A percentile compares a stretch with the other conserved stretches of the same genome.
Evolutionary conservation across 768 basidiomycete species (phyloP).

Genomic region (Tremella fuciformis): DNA sequence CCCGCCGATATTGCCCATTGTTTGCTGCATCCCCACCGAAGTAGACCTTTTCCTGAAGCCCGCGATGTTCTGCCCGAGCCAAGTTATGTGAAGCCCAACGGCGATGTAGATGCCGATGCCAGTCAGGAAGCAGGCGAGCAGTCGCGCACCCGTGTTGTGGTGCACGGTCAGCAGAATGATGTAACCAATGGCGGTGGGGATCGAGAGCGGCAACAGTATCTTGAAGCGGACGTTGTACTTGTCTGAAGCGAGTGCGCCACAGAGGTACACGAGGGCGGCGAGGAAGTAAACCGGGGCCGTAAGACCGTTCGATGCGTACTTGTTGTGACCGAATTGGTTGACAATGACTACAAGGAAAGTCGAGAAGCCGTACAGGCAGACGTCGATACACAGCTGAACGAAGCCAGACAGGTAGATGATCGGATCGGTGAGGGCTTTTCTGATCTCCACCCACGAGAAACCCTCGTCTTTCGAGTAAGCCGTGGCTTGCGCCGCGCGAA

Average conservation of each 20-base stretch:
- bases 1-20: too few species aligned
- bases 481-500: constrained; percentile 7
- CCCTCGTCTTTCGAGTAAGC: constrained; percentile 20
- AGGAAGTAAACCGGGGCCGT: too few species aligned
- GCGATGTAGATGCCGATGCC: constrained; percentile 3
- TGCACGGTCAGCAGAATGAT: too few species aligned
- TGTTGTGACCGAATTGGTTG: constrained; percentile 15
- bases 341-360: constrained; percentile 23
- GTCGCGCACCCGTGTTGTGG: too few species aligned
- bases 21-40: too few species aligned
- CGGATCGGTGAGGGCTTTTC: constrained; percentile 12
- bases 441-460: constrained; percentile 18
- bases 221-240: not conserved
- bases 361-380: constrained; percentile 13
- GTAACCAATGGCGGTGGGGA: too few species aligned
- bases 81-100: too few species aligned
- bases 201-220: too few species aligned
- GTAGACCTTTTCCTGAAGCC: too few species aligned
- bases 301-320: too few species aligned
- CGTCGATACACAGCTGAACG: constrained; percentile 17
- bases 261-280: constrained; percentile 27
- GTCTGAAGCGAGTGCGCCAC: too few species aligned
- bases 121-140: not conserved
- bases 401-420: constrained; percentile 17
- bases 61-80: too few species aligned